Evolutionary conservation across 495 filamentous ascomycete genomes (phyloP), one percentile per base, ranked within the genome.

Genomic region (Penicillium psychrofluorescens): DNA sequence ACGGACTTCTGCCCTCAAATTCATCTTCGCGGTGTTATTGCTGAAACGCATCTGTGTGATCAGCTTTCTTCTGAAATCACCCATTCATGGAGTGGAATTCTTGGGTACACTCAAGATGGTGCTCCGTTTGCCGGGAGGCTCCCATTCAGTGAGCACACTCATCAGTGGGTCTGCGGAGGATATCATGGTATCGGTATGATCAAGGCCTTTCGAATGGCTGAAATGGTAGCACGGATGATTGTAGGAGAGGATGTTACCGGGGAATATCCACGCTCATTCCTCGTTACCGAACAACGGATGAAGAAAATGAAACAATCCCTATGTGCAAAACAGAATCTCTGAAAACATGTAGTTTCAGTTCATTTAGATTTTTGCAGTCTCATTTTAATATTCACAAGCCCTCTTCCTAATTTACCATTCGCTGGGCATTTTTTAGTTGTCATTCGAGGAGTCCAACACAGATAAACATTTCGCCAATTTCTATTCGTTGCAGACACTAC

Each of bases 131-230:
- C 38, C 3, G 38, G 38, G 13, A 28, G 38, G 7, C 10, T 40
- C n/a, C 38, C 38, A n/a, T 40, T 40, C 32, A 8, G 28, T n/a
- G 38, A 14, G 28, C 28, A 14, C 27, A 40, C 29, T 4, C 38
- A 40, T 14, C 28, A 40, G 11, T 40, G 38, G 38, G 38, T 40
- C 8, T 40, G 38, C 32, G 38, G 38, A 14, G 38, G 28, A 14
- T 40, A 27, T 9, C 38, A 40, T 14, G 38, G 28, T 40, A 40
- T 30, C 15, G 38, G 38, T 9, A 40, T 40, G 38, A 32, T 40
- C 27, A 40, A 40, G 8, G 38, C 38, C 5, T 40, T 31, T 13
- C 15, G 38, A 8, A 40, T 30, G 11, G 29, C 38, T 6, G 28
- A 40, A 30, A 22, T 12, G 12, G 29, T 40, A 10, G 38, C 38